A percentile compares a stretch with the other conserved stretches of the same genome.
These are phyloP conservation scores for Fusarium fujikuroi DNA, from an alignment of 2,329 filamentous ascomycete species.

Conservation along the genomic window DNA sequence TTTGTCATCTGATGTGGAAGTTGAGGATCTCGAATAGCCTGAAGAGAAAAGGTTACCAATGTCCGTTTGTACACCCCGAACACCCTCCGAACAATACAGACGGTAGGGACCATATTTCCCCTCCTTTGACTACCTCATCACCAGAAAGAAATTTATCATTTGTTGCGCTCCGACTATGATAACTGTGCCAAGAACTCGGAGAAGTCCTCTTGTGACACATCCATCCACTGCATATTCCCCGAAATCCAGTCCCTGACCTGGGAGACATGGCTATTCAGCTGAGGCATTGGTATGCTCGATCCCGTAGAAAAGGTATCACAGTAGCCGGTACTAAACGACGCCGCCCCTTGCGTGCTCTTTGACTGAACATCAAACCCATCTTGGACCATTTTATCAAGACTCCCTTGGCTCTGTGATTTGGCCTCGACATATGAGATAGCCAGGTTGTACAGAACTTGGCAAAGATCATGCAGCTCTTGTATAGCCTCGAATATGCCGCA, in stretches of 20 bases:
- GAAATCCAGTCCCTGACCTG: not conserved
- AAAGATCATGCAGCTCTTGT: not conserved
- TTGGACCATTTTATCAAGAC: not conserved
- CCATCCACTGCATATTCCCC: not conserved
- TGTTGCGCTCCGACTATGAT: accelerated
- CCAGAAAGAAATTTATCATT: too few relatives aligned
- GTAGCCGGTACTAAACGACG: not conserved
- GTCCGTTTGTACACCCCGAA: too few relatives aligned
- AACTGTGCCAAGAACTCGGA: not conserved
- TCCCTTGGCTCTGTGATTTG: not conserved
- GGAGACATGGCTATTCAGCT: not conserved
- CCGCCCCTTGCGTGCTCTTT: accelerated
- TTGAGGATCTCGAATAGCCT: too few relatives aligned
- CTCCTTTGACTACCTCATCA: too few relatives aligned
- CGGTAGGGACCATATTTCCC: too few relatives aligned
- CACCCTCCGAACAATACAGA: too few relatives aligned
- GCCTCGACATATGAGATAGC: not conserved
- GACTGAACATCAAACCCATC: not conserved
- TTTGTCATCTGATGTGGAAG: too few relatives aligned
- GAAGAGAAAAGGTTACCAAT: too few relatives aligned
- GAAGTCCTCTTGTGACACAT: not conserved
- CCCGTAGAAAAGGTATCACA: not conserved
- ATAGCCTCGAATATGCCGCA: not conserved
- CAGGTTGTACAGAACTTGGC: not conserved
- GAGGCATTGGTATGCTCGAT: not conserved